Conservation (phyloP, 805 yeast genomes). For the Candida insectalens region DNA sequence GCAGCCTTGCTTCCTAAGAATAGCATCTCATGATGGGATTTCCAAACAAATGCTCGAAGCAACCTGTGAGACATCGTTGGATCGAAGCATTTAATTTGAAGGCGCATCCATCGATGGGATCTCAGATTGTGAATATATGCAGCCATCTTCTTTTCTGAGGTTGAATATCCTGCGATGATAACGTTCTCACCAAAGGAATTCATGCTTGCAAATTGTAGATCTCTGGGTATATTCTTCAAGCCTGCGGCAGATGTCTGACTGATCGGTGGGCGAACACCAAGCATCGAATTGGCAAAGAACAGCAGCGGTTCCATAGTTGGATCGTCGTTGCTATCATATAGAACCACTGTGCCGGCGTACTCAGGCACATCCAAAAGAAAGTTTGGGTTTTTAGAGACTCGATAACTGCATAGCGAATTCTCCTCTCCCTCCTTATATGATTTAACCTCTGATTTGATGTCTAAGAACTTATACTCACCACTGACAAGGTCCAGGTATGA, state of each 20-base stretch:
- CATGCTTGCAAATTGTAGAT: conserved; percentile 38
- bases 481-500: too few species aligned
- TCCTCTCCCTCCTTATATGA: too few species aligned
- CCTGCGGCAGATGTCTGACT: neutral
- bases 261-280: neutral
- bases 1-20: conserved; percentile 42
- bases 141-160: conserved; percentile 22
- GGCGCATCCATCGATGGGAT: conserved; percentile 53
- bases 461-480: too few species aligned
- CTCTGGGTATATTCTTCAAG: neutral
- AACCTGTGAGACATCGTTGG: conserved; percentile 47
- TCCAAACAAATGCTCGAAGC: conserved; percentile 67
- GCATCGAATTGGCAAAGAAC: neutral
- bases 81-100: conserved; percentile 45
- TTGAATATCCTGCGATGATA: conserved; percentile 49
- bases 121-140: conserved; percentile 42
- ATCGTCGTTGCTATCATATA: neutral
- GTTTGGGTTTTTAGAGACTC: neutral
- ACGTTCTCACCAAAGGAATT: conserved; percentile 60
- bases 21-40: conserved; percentile 64
- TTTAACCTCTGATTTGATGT: too few species aligned
- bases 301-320: neutral
- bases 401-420: neutral
- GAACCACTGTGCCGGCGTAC: neutral
- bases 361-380: neutral